Conservation (phyloP, 495 filamentous ascomycete species). For the Tetracladium setigerum region DNA sequence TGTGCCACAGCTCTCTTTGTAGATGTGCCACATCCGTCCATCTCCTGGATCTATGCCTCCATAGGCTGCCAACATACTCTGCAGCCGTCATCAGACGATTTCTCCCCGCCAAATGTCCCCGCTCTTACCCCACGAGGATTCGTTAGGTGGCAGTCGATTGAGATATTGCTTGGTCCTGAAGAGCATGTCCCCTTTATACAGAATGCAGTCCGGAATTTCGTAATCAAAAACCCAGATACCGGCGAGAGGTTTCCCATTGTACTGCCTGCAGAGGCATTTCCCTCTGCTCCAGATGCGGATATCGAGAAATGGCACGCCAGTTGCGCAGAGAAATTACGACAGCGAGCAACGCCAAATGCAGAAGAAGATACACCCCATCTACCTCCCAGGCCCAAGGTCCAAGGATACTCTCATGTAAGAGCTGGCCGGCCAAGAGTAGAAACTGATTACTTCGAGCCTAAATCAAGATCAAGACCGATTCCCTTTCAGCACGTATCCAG, state of each 20-base stretch:
- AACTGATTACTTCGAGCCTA: conserved; percentile 10
- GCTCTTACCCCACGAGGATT: conserved; percentile 79
- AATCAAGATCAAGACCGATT: conserved; percentile 5
- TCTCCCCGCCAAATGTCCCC: conserved; percentile 66
- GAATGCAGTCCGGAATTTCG: conserved; percentile 68
- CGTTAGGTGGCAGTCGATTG: conserved; percentile 89
- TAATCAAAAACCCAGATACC: conserved; percentile 64
- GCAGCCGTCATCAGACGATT: conserved; percentile 63
- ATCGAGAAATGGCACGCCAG: conserved; percentile 80
- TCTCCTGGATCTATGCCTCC: conserved; percentile 88
- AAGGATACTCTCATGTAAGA: conserved; percentile 16
- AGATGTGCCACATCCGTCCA: conserved; percentile 58
- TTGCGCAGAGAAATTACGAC: conserved; percentile 49
- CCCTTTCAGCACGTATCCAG: conserved; percentile 10
- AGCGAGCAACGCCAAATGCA: conserved; percentile 20
- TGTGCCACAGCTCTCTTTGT: conserved; percentile 55
- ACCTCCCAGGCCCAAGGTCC: conserved; percentile 16
- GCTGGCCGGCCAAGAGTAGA: background rate
- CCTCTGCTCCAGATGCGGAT: conserved; percentile 61
- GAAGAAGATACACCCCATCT: conserved; percentile 5
- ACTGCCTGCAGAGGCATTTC: conserved; percentile 72
- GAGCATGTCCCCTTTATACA: conserved; percentile 82
- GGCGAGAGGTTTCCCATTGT: conserved; percentile 65
- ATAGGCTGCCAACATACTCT: conserved; percentile 81
- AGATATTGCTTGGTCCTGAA: conserved; percentile 79